A percentile compares a stretch with the other conserved stretches of the same genome.
phyloP scores from a whole-genome alignment of 108 stramenopile genomes.

The Schizochytrium sp. region DNA sequence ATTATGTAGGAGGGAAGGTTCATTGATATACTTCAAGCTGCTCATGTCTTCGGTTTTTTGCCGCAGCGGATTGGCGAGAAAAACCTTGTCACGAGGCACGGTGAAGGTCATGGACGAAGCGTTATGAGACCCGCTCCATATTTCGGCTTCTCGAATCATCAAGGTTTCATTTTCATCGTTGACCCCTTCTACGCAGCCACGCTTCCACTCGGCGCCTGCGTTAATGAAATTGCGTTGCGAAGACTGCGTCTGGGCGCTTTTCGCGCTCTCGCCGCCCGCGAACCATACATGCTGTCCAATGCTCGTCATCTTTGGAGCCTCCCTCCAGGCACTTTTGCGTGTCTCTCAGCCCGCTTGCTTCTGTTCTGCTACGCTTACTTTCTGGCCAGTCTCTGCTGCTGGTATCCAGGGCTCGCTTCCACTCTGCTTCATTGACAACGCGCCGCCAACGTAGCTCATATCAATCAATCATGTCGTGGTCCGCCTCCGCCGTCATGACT shows the following conservation, averaged over 20 bases:
- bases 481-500: too few species aligned
- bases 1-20: background rate
- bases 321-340: background rate
- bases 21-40: background rate
- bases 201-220: background rate
- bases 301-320: background rate
- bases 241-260: background rate
- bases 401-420: too few species aligned
- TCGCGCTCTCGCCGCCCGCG: background rate
- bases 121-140: background rate
- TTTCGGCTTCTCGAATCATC: background rate
- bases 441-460: too few species aligned
- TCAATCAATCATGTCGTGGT: too few species aligned
- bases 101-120: background rate
- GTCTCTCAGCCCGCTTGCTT: too few species aligned
- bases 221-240: too few species aligned
- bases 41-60: background rate
- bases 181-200: background rate
- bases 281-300: background rate
- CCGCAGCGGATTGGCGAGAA: background rate
- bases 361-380: too few species aligned
- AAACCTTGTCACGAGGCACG: background rate
- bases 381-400: too few species aligned
- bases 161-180: too few species aligned
- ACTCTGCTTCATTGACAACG: too few species aligned